These are phyloP conservation scores for Olyra latifolia DNA, from an alignment of 176 grass and related monocot genomes.

Conservation along the genomic window DNA sequence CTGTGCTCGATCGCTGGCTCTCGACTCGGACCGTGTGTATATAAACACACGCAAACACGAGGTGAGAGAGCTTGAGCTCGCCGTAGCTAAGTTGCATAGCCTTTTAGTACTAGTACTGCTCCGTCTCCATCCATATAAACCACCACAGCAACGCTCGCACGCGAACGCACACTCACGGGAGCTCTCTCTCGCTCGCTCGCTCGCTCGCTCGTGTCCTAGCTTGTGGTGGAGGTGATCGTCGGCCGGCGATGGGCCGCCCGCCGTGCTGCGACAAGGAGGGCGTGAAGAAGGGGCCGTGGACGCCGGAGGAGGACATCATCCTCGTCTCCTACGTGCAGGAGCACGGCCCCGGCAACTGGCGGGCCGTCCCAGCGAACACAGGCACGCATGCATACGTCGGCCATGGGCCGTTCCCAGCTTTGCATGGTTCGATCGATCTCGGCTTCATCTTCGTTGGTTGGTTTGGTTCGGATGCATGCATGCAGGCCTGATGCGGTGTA, in stretches of 20 bases:
- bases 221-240: background rate
- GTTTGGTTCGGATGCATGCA: background rate
- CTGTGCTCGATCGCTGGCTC: too few relatives aligned
- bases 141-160: too few relatives aligned
- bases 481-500: constrained; percentile 69
- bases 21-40: too few relatives aligned
- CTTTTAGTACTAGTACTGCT: too few relatives aligned
- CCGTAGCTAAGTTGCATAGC: too few relatives aligned
- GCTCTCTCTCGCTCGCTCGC: background rate
- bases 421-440: too few relatives aligned
- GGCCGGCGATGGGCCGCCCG: constrained; percentile 50
- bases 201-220: background rate
- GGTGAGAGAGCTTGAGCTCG: too few relatives aligned
- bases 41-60: too few relatives aligned
- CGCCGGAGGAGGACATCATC: constrained; percentile 78
- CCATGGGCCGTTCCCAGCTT: background rate
- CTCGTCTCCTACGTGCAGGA: constrained; percentile 84
- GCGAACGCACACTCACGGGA: too few relatives aligned
- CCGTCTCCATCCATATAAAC: too few relatives aligned
- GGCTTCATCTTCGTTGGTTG: background rate
- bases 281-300: constrained; percentile 90
- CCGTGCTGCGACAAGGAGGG: constrained; percentile 65
- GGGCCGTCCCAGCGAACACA: constrained; percentile 52
- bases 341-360: constrained; percentile 78
- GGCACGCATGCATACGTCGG: constrained; percentile 5